These are phyloP conservation scores for Astragalus glycyphyllos DNA, from an alignment of 306 rosid genomes.

Conservation along the genomic window DNA sequence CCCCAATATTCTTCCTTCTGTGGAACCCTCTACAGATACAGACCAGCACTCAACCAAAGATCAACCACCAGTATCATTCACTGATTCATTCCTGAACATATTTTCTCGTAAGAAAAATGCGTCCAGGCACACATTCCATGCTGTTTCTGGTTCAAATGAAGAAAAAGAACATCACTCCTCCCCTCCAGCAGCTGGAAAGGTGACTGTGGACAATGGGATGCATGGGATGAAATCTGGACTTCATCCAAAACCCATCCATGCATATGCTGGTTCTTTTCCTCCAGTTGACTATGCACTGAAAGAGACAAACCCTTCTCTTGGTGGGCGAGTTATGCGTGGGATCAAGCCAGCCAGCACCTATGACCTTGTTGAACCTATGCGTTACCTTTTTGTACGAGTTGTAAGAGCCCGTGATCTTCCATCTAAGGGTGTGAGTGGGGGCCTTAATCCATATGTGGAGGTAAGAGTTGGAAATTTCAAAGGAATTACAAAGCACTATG, in stretches of 20 bases:
- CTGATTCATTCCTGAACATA: conserved; percentile 46
- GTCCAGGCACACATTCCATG: conserved; percentile 66
- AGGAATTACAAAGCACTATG: conserved; percentile 74
- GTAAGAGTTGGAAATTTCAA: conserved; percentile 85
- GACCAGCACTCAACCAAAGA: conserved; percentile 47
- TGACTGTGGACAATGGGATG: conserved; percentile 50
- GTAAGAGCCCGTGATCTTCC: conserved; percentile 91
- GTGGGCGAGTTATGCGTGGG: conserved; percentile 69
- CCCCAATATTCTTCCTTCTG: conserved; percentile 64
- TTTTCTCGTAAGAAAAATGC: conserved; percentile 65
- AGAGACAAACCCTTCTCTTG: conserved; percentile 93
- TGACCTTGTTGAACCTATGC: conserved; percentile 92
- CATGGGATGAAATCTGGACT: conserved; percentile 64
- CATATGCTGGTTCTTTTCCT: conserved; percentile 51
- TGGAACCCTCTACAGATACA: conserved; percentile 51
- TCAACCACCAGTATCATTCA: conserved; percentile 48
- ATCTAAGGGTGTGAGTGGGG: conserved; percentile 68
- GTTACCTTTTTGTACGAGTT: conserved; percentile 82
- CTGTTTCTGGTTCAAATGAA: conserved; percentile 54
- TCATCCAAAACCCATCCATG: conserved; percentile 47
- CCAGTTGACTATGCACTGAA: conserved; percentile 72
- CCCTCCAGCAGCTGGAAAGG: conserved; percentile 47
- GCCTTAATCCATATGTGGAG: conserved; percentile 90
- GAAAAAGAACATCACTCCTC: conserved; percentile 48
- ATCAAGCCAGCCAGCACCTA: conserved; percentile 62